phyloP scores from a whole-genome alignment of 1,284 basidiomycete species.

The Marasmius fiardii region DNA sequence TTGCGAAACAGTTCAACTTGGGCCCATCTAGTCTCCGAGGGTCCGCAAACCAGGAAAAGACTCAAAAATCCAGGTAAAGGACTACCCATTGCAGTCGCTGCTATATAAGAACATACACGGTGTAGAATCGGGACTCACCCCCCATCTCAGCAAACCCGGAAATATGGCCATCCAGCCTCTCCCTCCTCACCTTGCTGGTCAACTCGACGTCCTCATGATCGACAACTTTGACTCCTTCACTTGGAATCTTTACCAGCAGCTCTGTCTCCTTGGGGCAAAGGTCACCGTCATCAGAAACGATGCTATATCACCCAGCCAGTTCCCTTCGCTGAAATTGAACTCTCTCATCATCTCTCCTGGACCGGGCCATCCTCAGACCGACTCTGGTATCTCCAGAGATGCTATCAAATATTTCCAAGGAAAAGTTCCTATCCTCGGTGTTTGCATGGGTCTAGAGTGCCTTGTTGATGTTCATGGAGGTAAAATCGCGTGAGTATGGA shows the following conservation, averaged over 20 bases:
- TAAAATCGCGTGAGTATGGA: constrained; percentile 62
- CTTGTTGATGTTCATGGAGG: constrained; percentile 89
- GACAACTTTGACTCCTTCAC: constrained; percentile 97
- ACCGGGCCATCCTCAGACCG: constrained; percentile 91
- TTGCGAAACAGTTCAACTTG: background rate
- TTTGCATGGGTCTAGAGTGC: constrained; percentile 99
- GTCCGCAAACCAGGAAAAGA: too few relatives aligned
- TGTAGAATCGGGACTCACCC: too few relatives aligned
- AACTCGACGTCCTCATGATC: constrained; percentile 79
- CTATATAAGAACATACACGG: too few relatives aligned
- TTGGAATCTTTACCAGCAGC: constrained; percentile 93
- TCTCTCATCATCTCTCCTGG: constrained; percentile 94
- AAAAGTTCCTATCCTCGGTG: constrained; percentile 93
- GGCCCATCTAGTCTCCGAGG: too few relatives aligned
- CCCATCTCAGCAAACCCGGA: too few relatives aligned
- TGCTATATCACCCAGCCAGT: constrained; percentile 74
- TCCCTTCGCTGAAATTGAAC: constrained; percentile 66
- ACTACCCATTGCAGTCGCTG: too few relatives aligned
- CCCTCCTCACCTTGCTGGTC: constrained; percentile 51
- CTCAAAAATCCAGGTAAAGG: too few relatives aligned
- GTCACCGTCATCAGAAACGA: constrained; percentile 92
- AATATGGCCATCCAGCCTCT: constrained; percentile 26
- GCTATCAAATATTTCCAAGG: constrained; percentile 90
- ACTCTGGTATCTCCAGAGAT: constrained; percentile 90
- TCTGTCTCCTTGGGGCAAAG: constrained; percentile 80